phyloP scores from a whole-genome alignment of 805 yeast genomes.

The Candida berthetii region DNA sequence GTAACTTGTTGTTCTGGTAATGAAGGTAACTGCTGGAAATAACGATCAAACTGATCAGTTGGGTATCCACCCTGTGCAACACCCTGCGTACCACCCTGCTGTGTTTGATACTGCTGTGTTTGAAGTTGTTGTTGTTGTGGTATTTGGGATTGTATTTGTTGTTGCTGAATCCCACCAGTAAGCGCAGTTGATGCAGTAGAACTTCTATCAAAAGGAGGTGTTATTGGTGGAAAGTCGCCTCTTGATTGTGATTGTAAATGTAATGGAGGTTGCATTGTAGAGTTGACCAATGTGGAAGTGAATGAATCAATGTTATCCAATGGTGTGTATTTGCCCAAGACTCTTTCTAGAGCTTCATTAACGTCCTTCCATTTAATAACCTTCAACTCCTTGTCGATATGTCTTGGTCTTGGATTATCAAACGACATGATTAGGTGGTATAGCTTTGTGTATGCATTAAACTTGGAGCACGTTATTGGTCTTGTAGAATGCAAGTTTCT shows the following conservation, averaged over 20 bases:
- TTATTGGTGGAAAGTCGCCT: conserved; percentile 3
- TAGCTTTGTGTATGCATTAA: conserved; percentile 28
- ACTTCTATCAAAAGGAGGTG: background rate
- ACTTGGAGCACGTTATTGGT: conserved; percentile 53
- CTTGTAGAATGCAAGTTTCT: conserved; percentile 59
- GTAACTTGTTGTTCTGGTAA: background rate
- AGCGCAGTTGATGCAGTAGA: background rate
- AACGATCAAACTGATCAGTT: background rate
- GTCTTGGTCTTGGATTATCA: conserved; percentile 59
- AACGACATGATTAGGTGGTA: conserved; percentile 51
- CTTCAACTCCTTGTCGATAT: conserved; percentile 65
- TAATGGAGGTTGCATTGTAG: background rate
- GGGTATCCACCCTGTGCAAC: background rate
- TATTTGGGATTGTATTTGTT: conserved; percentile 1
- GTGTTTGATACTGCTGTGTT: conserved; percentile 3
- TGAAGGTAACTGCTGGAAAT: background rate
- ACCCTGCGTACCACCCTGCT: background rate
- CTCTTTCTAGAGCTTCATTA: conserved; percentile 47
- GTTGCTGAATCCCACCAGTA: background rate
- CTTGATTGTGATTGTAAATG: background rate
- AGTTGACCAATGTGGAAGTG: background rate
- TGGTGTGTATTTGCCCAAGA: conserved; percentile 45
- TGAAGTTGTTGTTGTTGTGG: conserved; percentile 4
- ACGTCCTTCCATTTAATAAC: conserved; percentile 56
- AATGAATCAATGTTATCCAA: conserved; percentile 10